Base-by-base conservation (phyloP, 2,329 filamentous ascomycete genomes). In the Aspergillus pseudotamarii region DNA sequence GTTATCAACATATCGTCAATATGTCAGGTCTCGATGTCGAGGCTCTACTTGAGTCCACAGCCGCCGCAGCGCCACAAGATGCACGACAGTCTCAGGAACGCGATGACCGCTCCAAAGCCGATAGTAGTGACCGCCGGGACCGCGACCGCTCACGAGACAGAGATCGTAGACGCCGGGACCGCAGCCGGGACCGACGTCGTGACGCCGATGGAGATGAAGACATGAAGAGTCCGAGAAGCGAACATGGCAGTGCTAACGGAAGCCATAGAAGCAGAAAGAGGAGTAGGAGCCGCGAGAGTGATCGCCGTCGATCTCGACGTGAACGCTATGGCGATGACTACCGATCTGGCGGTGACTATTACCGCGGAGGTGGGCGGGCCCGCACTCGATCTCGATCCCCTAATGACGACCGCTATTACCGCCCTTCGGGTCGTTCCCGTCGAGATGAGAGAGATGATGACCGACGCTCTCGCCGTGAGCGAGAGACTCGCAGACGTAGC, bases 21-120 rank as follows among this genome's bases (percentile, higher is more conserved):
- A 90, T 90, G 88, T 88, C 88, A 76, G 85, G 85, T 78, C 82
- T 90, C 70, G 93, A 96, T 76, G 92, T 97, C 72, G 94, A 97
- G 84, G 92, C 93, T 69, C 86, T 97, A 68, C 88, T 97, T 71
- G 93, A 97, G 80, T 92, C 91, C 58, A 92, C 91, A 66, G 92
- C 91, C 58, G 89, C 88, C 76, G 83, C 84, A 54, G 68, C 71
- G 53, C 70, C 75, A 50, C 72, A 75, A 54, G 69, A 76, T 21
- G 63, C 74, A 45, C 70, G 74, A 63, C 73, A 74, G 34, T 68
- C 78, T 69, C 86, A 87, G 66, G 85, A 88, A 67, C 81, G 83
- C 68, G 86, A 88, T 69, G 81, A 84, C 72, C 84, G 85, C 61
- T 83, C 85, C 67, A 88, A 83, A 68, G 79, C 81, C 67, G 86